phyloP scores from a whole-genome alignment of 2,329 filamentous ascomycete species.

The Elsinoe necatrix region DNA sequence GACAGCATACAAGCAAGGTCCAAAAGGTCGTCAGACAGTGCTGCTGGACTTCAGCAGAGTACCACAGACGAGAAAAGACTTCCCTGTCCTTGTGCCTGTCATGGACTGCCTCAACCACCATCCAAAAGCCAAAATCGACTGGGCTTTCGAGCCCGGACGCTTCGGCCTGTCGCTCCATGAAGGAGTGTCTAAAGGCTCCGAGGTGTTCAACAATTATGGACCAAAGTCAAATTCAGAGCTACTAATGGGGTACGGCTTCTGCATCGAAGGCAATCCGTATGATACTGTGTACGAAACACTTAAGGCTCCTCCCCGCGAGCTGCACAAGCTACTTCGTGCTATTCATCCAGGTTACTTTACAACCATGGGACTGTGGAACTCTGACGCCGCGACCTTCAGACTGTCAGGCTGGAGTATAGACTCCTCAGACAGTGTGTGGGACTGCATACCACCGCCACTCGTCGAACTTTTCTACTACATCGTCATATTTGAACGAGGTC shows the following conservation, averaged over 20 bases:
- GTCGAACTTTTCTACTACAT: constrained; percentile 31
- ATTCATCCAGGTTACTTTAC: constrained; percentile 31
- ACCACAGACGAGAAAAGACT: constrained; percentile 29
- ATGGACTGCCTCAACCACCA: constrained; percentile 44
- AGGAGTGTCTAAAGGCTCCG: constrained; percentile 29
- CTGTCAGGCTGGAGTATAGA: constrained; percentile 21
- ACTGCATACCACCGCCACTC: constrained; percentile 25
- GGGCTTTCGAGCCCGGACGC: constrained; percentile 34
- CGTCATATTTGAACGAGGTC: constrained; percentile 27
- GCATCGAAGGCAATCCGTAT: constrained; percentile 38
- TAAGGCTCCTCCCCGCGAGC: constrained; percentile 31
- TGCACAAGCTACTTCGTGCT: constrained; percentile 27
- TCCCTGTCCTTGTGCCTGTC: constrained; percentile 42
- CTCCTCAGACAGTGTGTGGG: constrained; percentile 16
- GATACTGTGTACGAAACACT: constrained; percentile 40
- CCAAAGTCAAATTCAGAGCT: constrained; percentile 47
- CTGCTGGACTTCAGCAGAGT: constrained; percentile 28
- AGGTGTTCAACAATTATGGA: constrained; percentile 48
- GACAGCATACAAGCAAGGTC: constrained; percentile 28
- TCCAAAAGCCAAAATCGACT: constrained; percentile 39
- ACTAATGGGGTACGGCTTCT: constrained; percentile 47
- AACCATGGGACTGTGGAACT: constrained; percentile 26
- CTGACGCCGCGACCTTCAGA: constrained; percentile 32
- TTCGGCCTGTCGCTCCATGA: constrained; percentile 36
- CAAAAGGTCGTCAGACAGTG: constrained; percentile 26